Percentiles rank a stretch among this genome's conserved stretches.
phyloP scores from a whole-genome alignment of 257 asterid species.

The Vinca minor region DNA sequence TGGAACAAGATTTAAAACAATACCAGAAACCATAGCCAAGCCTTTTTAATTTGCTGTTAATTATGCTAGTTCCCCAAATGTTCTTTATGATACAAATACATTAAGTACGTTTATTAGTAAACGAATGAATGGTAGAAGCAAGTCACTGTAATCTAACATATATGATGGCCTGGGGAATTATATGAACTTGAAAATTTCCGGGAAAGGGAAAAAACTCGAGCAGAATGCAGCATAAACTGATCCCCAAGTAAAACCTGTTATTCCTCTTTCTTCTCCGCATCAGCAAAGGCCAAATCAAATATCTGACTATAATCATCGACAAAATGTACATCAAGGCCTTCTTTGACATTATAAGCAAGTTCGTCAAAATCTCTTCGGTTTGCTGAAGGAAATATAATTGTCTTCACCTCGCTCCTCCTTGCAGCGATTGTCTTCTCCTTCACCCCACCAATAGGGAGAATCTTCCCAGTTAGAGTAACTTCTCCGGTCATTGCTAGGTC shows the following conservation, averaged over 20 bases:
- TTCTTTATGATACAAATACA: too few species aligned
- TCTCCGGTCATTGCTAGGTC: slow-evolving; percentile 99
- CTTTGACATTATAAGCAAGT: slow-evolving; percentile 86
- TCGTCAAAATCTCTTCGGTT: slow-evolving; percentile 93
- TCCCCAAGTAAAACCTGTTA: not conserved
- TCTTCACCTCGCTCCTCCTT: slow-evolving; percentile 79
- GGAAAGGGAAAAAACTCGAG: not conserved
- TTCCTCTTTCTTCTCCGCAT: slow-evolving; percentile 11
- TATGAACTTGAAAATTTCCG: not conserved
- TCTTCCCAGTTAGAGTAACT: slow-evolving; percentile 73
- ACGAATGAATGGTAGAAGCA: not conserved
- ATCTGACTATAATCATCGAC: slow-evolving; percentile 77
- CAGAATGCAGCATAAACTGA: not conserved
- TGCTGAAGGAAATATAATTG: slow-evolving; percentile 82
- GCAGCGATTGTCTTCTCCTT: slow-evolving; percentile 98
- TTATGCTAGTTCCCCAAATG: not conserved
- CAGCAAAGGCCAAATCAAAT: slow-evolving; percentile 53
- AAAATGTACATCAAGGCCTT: slow-evolving; percentile 85
- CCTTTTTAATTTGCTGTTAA: not conserved
- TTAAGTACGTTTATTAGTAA: not conserved
- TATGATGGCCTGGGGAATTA: not conserved
- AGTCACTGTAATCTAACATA: not conserved
- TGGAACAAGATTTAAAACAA: not conserved
- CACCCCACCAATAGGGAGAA: slow-evolving; percentile 99
- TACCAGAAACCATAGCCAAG: too few species aligned